A percentile compares a stretch with the other conserved stretches of the same genome.
phyloP scores from a whole-genome alignment of 129 eudicot species.

The Pseudognaphalium luteoalbum region DNA sequence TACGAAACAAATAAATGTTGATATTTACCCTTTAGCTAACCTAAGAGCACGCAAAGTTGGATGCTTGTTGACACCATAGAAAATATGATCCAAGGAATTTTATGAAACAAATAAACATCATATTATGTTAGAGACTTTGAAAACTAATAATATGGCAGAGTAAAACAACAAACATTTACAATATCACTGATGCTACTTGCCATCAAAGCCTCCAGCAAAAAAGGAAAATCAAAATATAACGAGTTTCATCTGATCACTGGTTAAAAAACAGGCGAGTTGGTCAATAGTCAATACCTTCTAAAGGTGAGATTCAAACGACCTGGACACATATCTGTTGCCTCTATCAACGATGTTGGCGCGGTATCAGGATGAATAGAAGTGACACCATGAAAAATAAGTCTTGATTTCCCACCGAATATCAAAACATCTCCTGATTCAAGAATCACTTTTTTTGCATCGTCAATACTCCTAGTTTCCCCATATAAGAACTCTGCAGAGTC shows the following conservation, averaged over 20 bases:
- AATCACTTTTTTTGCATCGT: constrained; percentile 51
- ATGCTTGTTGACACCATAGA: too few relatives aligned
- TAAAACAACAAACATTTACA: background rate
- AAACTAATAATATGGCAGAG: background rate
- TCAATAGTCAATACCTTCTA: constrained; percentile 52
- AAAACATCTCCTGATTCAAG: constrained; percentile 89
- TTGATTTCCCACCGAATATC: constrained; percentile 86
- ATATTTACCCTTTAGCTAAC: too few relatives aligned
- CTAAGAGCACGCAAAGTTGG: too few relatives aligned
- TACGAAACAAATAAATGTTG: too few relatives aligned
- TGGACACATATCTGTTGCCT: constrained; percentile 51
- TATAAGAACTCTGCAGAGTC: constrained; percentile 80
- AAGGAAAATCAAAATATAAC: background rate
- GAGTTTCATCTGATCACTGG: background rate
- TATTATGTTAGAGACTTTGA: background rate
- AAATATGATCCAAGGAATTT: too few relatives aligned
- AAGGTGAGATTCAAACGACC: constrained; percentile 89
- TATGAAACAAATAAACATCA: background rate
- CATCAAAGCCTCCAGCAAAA: background rate
- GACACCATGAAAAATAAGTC: constrained; percentile 80
- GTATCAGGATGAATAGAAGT: constrained; percentile 38
- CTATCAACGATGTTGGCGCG: constrained; percentile 50
- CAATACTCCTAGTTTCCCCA: constrained; percentile 49
- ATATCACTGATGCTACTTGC: background rate
- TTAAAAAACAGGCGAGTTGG: background rate